Conservation (phyloP, 208 protist species). For the Endotrypanum monterogeii region DNA sequence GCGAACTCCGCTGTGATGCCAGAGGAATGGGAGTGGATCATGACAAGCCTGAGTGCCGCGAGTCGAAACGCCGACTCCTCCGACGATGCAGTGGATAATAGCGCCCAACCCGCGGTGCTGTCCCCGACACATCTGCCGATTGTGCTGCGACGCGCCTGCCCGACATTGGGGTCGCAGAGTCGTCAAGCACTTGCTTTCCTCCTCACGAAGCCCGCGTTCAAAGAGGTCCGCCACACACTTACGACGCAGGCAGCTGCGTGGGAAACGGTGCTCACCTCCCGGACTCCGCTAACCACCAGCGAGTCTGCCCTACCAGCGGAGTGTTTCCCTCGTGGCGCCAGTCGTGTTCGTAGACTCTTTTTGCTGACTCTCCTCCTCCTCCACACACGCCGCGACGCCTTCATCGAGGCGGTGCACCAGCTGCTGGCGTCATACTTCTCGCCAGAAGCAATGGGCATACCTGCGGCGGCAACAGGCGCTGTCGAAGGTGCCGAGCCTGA, state of each 20-base stretch:
- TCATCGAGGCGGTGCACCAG: conserved; percentile 55
- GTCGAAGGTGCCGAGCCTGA: neutral
- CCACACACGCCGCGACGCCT: conserved; percentile 78
- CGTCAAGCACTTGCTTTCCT: conserved; percentile 45
- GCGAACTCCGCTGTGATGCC: conserved; percentile 36
- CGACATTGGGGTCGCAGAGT: conserved; percentile 28
- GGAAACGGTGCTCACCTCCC: conserved; percentile 53
- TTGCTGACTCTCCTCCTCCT: conserved; percentile 69
- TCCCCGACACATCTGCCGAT: conserved; percentile 16
- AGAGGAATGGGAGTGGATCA: conserved; percentile 75
- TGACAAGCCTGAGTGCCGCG: conserved; percentile 26
- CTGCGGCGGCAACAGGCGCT: conserved; percentile 1
- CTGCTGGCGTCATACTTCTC: conserved; percentile 78
- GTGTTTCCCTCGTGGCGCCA: conserved; percentile 39
- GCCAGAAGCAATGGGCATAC: conserved; percentile 19
- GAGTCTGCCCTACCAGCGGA: conserved; percentile 37
- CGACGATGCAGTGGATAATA: neutral
- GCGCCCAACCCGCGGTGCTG: neutral
- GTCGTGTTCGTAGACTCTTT: conserved; percentile 51
- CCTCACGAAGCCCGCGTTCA: conserved; percentile 61
- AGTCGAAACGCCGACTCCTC: neutral
- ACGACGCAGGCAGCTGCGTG: conserved; percentile 44
- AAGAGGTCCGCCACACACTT: conserved; percentile 63
- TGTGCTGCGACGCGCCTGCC: conserved; percentile 34
- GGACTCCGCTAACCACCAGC: conserved; percentile 38